phyloP scores from a whole-genome alignment of 106 monocot genomes.

The Xerophyta viscosa region DNA sequence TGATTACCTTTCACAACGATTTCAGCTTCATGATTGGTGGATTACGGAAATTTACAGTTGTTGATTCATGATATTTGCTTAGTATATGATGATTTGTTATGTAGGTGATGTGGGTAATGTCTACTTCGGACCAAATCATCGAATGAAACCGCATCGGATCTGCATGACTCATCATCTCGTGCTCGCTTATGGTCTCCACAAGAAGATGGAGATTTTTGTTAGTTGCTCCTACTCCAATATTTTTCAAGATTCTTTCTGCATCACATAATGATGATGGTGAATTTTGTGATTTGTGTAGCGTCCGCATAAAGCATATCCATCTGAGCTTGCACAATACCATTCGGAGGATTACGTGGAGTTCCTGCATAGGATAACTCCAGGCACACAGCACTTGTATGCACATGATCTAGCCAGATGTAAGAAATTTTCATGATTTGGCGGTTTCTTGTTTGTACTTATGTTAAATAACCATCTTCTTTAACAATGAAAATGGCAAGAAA shows the following conservation, averaged over 20 bases:
- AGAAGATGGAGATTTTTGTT: conserved; percentile 99
- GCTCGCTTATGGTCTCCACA: conserved; percentile 87
- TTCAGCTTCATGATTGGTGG: no score
- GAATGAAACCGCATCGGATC: conserved; percentile 96
- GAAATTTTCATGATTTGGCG: conserved; percentile 7
- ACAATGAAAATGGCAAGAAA: no score
- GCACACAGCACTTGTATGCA: conserved; percentile 60
- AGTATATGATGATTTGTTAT: conserved; percentile 2
- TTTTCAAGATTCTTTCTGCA: no score
- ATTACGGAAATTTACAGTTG: no score
- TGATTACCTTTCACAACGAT: no score
- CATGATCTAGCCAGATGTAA: conserved; percentile 70
- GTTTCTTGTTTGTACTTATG: no score
- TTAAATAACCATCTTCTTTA: no score
- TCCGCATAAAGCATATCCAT: conserved; percentile 93
- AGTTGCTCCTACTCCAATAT: conserved; percentile 30
- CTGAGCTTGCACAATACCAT: conserved; percentile 96
- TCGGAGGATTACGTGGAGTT: conserved; percentile 95
- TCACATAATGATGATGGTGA: not conserved
- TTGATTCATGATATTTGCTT: no score
- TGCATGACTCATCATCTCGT: conserved; percentile 99
- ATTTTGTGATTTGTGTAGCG: conserved; percentile 55
- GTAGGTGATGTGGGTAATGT: conserved; percentile 96
- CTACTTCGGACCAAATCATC: conserved; percentile 96
- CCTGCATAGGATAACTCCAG: conserved; percentile 83